Evolutionary conservation across 2,329 filamentous ascomycete genomes (phyloP).

Genomic region (Mycosphaerella arachidis): DNA sequence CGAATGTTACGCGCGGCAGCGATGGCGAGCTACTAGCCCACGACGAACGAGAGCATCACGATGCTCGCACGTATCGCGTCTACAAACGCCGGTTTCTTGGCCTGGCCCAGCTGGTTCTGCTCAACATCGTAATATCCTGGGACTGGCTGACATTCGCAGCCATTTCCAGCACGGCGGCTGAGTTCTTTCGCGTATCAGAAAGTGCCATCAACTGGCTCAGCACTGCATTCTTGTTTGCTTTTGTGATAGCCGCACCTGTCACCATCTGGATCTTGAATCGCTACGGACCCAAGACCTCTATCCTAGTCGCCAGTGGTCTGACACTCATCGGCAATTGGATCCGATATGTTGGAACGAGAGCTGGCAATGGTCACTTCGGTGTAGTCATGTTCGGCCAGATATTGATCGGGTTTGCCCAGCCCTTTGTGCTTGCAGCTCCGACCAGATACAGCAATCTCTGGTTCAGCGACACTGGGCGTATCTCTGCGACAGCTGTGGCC

Average conservation of each 20-base stretch:
- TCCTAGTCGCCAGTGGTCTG: slow-evolving; percentile 67
- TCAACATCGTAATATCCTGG: slow-evolving; percentile 94
- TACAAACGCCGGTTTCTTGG: slow-evolving; percentile 92
- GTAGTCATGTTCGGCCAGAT: slow-evolving; percentile 89
- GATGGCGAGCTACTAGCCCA: slow-evolving; percentile 6
- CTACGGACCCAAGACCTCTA: slow-evolving; percentile 70
- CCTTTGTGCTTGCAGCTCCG: slow-evolving; percentile 84
- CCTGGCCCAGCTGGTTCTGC: slow-evolving; percentile 71
- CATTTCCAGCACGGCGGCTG: slow-evolving; percentile 66
- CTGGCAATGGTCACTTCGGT: slow-evolving; percentile 57
- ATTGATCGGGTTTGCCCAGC: slow-evolving; percentile 81
- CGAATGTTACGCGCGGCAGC: background rate
- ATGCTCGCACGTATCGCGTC: slow-evolving; percentile 40
- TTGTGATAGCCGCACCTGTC: slow-evolving; percentile 65
- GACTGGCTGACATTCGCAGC: slow-evolving; percentile 94
- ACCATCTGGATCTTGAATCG: slow-evolving; percentile 74
- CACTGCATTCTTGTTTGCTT: slow-evolving; percentile 81
- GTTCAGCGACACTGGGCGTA: slow-evolving; percentile 81
- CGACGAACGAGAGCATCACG: slow-evolving; percentile 5
- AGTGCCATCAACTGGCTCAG: slow-evolving; percentile 88
- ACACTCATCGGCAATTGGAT: slow-evolving; percentile 87
- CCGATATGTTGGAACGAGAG: slow-evolving; percentile 34
- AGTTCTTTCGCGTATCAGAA: slow-evolving; percentile 71
- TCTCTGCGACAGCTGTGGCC: slow-evolving; percentile 79
- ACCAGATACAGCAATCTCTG: slow-evolving; percentile 90